A percentile compares a stretch with the other conserved stretches of the same genome.
These are phyloP conservation scores for Nothophoma quercina DNA, from an alignment of 2,329 filamentous ascomycete genomes.

Conservation along the genomic window DNA sequence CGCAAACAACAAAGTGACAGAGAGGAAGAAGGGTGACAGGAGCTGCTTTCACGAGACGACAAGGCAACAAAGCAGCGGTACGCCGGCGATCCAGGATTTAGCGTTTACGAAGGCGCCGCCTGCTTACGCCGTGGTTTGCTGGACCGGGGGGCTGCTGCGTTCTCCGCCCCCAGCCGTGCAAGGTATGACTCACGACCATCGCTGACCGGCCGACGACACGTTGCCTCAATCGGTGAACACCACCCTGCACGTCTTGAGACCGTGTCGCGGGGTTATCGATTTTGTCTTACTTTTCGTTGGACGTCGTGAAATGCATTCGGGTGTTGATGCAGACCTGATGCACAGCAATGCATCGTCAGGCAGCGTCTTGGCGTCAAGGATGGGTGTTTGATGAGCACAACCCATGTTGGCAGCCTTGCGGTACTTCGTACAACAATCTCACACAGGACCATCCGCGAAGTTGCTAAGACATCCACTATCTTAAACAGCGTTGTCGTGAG, in stretches of 20 bases:
- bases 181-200: slow-evolving; percentile 32
- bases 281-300: slow-evolving; percentile 5
- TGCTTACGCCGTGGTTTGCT: slow-evolving; percentile 21
- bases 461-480: no score
- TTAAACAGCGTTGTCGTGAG: no score
- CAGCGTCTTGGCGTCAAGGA: slow-evolving; percentile 7
- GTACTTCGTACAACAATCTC: slow-evolving; percentile 2
- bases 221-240: slow-evolving; percentile 23
- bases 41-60: slow-evolving; percentile 15
- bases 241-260: slow-evolving; percentile 9
- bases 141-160: slow-evolving; percentile 5
- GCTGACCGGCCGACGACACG: slow-evolving; percentile 29
- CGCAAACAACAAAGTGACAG: slow-evolving; percentile 18
- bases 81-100: slow-evolving; percentile 14
- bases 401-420: slow-evolving; percentile 10
- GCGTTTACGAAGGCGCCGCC: slow-evolving; percentile 16
- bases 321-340: slow-evolving; percentile 4
- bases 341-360: slow-evolving; percentile 6
- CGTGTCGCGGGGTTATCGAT: slow-evolving; percentile 3
- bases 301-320: background rate
- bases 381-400: slow-evolving; percentile 7
- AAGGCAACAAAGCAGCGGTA: slow-evolving; percentile 19
- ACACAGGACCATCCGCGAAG: no score
- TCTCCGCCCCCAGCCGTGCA: slow-evolving; percentile 21
- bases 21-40: slow-evolving; percentile 12